Base-by-base conservation (phyloP, 2,329 filamentous ascomycete species). In the Thielaviopsis cerberus region DNA sequence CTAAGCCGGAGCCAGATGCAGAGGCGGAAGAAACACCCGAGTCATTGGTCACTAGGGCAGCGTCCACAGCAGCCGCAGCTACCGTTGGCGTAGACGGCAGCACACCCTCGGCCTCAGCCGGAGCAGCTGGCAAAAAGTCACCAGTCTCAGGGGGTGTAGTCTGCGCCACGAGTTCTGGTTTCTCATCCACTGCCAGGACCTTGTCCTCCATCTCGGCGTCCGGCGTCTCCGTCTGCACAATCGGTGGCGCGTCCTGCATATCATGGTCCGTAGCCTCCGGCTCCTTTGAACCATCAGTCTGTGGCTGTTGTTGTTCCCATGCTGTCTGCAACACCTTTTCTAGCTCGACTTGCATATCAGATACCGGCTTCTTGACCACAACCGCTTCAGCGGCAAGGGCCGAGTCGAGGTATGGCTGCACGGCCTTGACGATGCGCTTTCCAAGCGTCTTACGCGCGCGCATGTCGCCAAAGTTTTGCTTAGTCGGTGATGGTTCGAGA, bases 401-500 rank as follows among this genome's bases (percentile, higher is more conserved):
- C 57, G 80, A 77, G 67, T 95, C 86, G 2, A 95, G 74, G 51
- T 82, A 77, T 15, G 86, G 82, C 67, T 94, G 87, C 30, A 94
- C 78, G 0, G 83, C 81, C 68, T 88, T 94, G 63, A 94, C 78
- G 61, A 96, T 94, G 25, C 89, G 81, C 70, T 94, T 95, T 24
- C 86, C 88, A n/a, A 94, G 73, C 64, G 85, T 86, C 65, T 87
- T 86, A 61, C 86, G 82, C 64, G 94, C 86, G 59, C 87, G 86
- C 61, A 88, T 81, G 64, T 94, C 88, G 60, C 70, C 73, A 69
- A 72, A 82, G 65, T 68, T 75, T 65, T 70, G 73, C 69, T 73
- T 82, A 62, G 62, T 72, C 64, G 64, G 74, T 62, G 66, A 85
- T 67, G 56, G 76, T 73, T 67, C 77, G 64, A 65, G 70, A 5